Evolutionary conservation across 495 filamentous ascomycete genomes (phyloP), one percentile per base, ranked within the genome.

Genomic region (Pseudoneurospora amorphoporcata): DNA sequence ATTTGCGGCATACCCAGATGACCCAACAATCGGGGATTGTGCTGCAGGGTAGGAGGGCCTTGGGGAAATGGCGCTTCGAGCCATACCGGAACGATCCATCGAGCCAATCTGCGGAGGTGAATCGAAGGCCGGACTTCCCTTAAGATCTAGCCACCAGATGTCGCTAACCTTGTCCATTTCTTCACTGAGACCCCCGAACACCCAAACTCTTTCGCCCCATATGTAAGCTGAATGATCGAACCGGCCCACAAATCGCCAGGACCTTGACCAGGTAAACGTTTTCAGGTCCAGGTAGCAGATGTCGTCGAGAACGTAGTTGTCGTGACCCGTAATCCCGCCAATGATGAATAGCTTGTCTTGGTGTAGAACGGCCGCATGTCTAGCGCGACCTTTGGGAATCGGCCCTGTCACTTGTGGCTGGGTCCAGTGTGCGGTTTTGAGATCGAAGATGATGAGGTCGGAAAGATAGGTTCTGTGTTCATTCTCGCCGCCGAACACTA

Each of bases 401-500:
- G 90, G 88, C 16, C 95, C 96, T 43, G 88, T 86, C 17, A 98
- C 90, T 72, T 93, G 88, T 4, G 96, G 95, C 72, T 97, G 92
- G 6, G 92, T 94, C 95, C 95, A 99, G 75, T 94, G 90, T 39
- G 94, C 94, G 14, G 92, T 97, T 76, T 92, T 90, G 39, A 98
- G 87, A 80, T 99, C 94, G 76, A 98, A 95, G 69, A 99, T 94
- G 72, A 98, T 94, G 43, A 99, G 88, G 81, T 99, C 95, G 23
- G 94, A 96, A 8, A 99, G 90, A 78, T 97, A 96, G 69, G 94
- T 93, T 58, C 94, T 88, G 78, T 98, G 95, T 76, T 99, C 95
- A 80, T 99, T 99, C 83, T 99, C 95, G 53, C 95, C 95, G 47
- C 95, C 95, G 77, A 97, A 99, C 8, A 99, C 92, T 17, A 99